Percentiles rank a stretch among this genome's conserved stretches.
Evolutionary conservation across 768 basidiomycete genomes (phyloP).

Genomic region (Phylloporus arenicola): DNA sequence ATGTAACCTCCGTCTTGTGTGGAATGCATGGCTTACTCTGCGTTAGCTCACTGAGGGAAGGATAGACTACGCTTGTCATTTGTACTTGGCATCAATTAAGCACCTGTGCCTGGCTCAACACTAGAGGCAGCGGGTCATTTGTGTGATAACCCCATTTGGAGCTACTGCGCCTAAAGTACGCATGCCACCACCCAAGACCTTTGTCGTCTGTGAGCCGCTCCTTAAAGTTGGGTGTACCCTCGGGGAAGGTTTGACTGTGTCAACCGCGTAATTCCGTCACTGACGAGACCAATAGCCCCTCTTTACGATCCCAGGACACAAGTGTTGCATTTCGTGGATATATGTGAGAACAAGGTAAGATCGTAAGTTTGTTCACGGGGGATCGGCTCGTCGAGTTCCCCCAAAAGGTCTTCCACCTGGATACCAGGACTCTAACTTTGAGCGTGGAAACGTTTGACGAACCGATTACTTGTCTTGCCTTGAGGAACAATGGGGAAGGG

Average conservation of each 20-base stretch:
- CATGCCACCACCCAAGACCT: conserved; percentile 15
- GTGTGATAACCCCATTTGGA: conserved; percentile 7
- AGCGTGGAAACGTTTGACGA: conserved; percentile 47
- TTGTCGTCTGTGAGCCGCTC: conserved; percentile 36
- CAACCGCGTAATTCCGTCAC: background rate
- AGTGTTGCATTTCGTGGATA: conserved; percentile 66
- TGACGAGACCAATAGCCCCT: conserved; percentile 40
- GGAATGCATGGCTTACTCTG: conserved; percentile 9
- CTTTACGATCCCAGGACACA: conserved; percentile 52
- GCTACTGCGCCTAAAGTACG: background rate
- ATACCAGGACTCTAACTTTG: conserved; percentile 37
- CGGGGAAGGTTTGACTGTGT: conserved; percentile 49
- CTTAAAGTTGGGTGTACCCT: conserved; percentile 50
- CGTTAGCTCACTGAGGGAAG: conserved; percentile 42
- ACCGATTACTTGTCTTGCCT: conserved; percentile 52
- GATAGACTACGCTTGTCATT: conserved; percentile 9
- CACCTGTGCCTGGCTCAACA: conserved; percentile 1
- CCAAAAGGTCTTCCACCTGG: conserved; percentile 30
- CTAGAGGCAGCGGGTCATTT: conserved; percentile 5
- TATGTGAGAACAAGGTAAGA: conserved; percentile 26
- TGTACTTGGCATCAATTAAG: conserved; percentile 20
- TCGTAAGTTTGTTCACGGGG: background rate
- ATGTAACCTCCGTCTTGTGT: conserved; percentile 15
- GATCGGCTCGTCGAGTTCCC: background rate
- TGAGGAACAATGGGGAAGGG: conserved; percentile 38